phyloP scores from a whole-genome alignment of 2,329 filamentous ascomycete species.

The Claviceps pazoutovae region DNA sequence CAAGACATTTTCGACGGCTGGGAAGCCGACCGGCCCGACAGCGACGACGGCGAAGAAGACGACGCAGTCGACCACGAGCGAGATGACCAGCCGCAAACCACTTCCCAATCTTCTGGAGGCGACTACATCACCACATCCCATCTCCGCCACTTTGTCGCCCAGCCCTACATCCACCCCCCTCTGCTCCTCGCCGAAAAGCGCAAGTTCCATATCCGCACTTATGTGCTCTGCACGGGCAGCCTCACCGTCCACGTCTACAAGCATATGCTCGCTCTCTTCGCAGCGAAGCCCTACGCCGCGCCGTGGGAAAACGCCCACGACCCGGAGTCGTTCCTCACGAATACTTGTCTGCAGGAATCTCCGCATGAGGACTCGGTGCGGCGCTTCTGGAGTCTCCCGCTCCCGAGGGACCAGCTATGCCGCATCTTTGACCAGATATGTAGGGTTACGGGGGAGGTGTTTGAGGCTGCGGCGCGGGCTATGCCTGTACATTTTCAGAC shows the following conservation, averaged over 20 bases:
- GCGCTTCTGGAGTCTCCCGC: constrained; percentile 55
- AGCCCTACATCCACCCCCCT: constrained; percentile 86
- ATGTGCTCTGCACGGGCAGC: constrained; percentile 69
- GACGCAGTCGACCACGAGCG: constrained; percentile 13
- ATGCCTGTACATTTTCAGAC: constrained; percentile 91
- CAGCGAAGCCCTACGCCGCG: constrained; percentile 54
- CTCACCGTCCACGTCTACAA: constrained; percentile 76
- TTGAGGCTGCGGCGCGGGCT: constrained; percentile 70
- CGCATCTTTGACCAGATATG: constrained; percentile 64
- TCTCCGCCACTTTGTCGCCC: constrained; percentile 87
- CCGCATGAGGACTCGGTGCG: constrained; percentile 50
- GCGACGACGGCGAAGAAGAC: constrained; percentile 52
- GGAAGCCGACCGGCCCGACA: constrained; percentile 57
- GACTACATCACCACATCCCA: constrained; percentile 69
- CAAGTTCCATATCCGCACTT: constrained; percentile 92
- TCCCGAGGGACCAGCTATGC: constrained; percentile 38
- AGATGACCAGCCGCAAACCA: neutral
- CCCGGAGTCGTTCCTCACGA: constrained; percentile 73
- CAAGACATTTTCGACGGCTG: constrained; percentile 80
- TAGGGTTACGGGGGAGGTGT: constrained; percentile 57
- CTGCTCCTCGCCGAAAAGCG: constrained; percentile 54
- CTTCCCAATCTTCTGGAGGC: constrained; percentile 13
- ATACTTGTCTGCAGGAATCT: constrained; percentile 75
- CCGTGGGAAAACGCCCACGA: constrained; percentile 40
- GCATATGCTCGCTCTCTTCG: constrained; percentile 88